These are phyloP conservation scores for Apophysomyces variabilis DNA, from an alignment of 371 early-diverging fungal species.

Conservation along the genomic window DNA sequence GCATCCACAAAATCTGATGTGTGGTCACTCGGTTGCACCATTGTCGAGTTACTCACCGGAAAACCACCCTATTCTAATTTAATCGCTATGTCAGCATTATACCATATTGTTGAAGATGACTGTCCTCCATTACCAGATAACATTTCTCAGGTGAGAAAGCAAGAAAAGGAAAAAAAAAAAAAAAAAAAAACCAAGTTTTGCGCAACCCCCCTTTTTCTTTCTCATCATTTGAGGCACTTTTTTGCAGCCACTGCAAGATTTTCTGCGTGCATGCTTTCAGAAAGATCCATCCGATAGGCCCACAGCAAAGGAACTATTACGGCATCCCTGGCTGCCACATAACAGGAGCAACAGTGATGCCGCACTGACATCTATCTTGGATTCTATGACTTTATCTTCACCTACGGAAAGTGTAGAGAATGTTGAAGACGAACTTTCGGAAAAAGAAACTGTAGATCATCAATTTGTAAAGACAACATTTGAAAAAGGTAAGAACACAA, in stretches of 20 bases:
- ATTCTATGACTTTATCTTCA: constrained; percentile 18
- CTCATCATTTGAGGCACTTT: constrained; percentile 2
- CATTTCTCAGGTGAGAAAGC: constrained; percentile 58
- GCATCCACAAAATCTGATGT: constrained; percentile 86
- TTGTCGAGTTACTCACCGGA: constrained; percentile 86
- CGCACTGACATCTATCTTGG: constrained; percentile 16
- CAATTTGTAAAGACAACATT: constrained; percentile 34
- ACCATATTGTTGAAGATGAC: constrained; percentile 88
- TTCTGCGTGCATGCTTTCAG: constrained; percentile 75
- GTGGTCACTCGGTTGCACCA: constrained; percentile 88
- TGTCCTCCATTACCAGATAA: constrained; percentile 79
- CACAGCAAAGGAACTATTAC: constrained; percentile 63
- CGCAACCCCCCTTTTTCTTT: not conserved
- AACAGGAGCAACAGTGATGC: not conserved
- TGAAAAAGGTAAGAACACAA: constrained; percentile 23
- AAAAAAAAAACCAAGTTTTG: too few relatives aligned
- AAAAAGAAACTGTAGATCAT: constrained; percentile 21
- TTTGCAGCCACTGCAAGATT: constrained; percentile 61
- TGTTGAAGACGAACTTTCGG: constrained; percentile 3
- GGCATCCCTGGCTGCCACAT: constrained; percentile 67
- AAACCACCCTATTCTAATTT: constrained; percentile 86
- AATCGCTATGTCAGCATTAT: constrained; percentile 85
- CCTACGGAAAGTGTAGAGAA: constrained; percentile 14
- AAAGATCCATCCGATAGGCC: constrained; percentile 73
- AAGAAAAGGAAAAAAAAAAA: constrained; percentile 4